Evolutionary conservation across 139 green algal genomes (phyloP), one percentile per base, ranked within the genome.

Genomic region (Chlamydomonas sphaeroides): DNA sequence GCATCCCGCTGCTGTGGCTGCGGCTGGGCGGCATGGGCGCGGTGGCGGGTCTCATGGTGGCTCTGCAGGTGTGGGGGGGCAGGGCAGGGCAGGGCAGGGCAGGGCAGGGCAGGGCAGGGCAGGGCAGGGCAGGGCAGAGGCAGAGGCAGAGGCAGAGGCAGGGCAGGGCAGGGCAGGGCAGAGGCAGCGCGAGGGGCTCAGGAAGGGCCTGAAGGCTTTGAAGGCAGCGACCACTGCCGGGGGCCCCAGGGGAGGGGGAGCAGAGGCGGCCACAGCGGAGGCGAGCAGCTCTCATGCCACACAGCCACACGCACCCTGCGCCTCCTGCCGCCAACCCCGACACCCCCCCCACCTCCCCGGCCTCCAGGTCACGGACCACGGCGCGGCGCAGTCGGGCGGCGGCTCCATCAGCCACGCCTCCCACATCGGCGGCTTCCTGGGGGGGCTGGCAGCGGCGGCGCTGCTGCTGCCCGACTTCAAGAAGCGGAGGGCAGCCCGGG

Each of bases 361-460:
- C 45, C 45, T 14, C 45, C 45, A 80, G 73, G n/a, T 62, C 32
- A 49, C 59, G 2, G 62, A 49, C 32, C 39, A 65, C 39, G 45
- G 36, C 72, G 26, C 14, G 32, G 53, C n/a, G 23, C 3, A 3
- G 10, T 10, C 33, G 11, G 36, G 41, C 21, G 32, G 61, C 32
- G 48, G 74, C 57, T 65, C 42, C 32, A 70, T 78, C 21, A 90
- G 80, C 26, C 87, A 94, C 79, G 72, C 91, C 49, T 89, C 80
- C 32, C 91, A 95, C 80, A 80, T 90, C 8, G 91, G 90, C 17
- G 91, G 91, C 42, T 91, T 95, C 66, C 36, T 93, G 32, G 87
- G 68, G 38, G 91, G 91, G 49, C 57, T 90, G 28, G 82, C 90
- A 36, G 70, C 84, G 42, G 77, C 84, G 26, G 62, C 92, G 38